Percentiles rank a stretch among this genome's conserved stretches.
These are phyloP conservation scores for Hymenoscyphus salicellus DNA, from an alignment of 2,329 filamentous ascomycete species.

Conservation along the genomic window DNA sequence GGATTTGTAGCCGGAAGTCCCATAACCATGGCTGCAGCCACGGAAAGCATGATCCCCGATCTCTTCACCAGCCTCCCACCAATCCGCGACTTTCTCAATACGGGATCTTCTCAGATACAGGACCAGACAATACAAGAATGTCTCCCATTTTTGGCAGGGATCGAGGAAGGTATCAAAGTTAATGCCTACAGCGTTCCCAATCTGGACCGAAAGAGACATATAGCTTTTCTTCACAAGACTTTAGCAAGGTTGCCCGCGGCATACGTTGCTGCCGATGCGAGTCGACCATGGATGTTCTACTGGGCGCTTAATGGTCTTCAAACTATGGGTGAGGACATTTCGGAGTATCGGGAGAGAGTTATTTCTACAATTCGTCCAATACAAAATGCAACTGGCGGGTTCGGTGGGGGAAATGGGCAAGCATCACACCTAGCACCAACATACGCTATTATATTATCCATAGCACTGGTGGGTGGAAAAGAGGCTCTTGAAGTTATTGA, in stretches of 20 bases:
- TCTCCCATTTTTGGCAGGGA: constrained; percentile 60
- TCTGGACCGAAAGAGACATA: constrained; percentile 63
- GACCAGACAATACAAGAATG: constrained; percentile 66
- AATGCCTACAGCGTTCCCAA: constrained; percentile 73
- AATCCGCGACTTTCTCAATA: constrained; percentile 64
- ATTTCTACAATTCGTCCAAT: constrained; percentile 73
- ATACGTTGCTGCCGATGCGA: constrained; percentile 77
- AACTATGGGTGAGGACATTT: constrained; percentile 71
- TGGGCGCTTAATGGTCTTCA: constrained; percentile 79
- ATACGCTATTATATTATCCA: constrained; percentile 77
- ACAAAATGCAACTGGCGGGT: constrained; percentile 81
- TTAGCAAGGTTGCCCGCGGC: constrained; percentile 62
- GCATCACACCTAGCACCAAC: constrained; percentile 83
- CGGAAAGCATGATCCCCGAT: constrained; percentile 44
- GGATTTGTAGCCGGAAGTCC: constrained; percentile 1
- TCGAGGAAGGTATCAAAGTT: constrained; percentile 47
- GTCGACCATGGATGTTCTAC: constrained; percentile 90
- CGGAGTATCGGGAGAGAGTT: constrained; percentile 63
- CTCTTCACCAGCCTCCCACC: constrained; percentile 58
- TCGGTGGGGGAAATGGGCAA: constrained; percentile 92
- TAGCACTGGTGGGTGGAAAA: constrained; percentile 74
- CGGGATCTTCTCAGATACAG: constrained; percentile 66
- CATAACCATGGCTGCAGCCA: constrained; percentile 23
- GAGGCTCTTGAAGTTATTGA: constrained; percentile 74
- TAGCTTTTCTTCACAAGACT: constrained; percentile 59